Evolutionary conservation across 2,329 filamentous ascomycete species (phyloP).

Genomic region (Botrytis paeoniae): DNA sequence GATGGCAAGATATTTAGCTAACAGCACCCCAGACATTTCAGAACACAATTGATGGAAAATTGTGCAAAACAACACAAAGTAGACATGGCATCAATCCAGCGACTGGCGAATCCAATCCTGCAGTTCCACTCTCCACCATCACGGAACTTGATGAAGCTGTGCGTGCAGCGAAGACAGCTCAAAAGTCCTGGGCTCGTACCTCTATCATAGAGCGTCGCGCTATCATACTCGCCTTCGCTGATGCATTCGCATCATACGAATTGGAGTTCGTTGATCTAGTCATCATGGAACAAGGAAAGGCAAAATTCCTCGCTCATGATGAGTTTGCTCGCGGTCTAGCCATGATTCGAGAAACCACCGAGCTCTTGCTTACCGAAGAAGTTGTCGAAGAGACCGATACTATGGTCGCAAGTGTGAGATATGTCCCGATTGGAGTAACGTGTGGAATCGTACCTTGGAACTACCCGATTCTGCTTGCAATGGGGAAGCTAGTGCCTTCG

Average conservation of each 20-base stretch:
- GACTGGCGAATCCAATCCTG: conserved; percentile 20
- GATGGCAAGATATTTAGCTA: background rate
- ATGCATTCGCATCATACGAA: conserved; percentile 41
- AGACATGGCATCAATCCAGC: conserved; percentile 22
- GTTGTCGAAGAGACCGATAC: conserved; percentile 14
- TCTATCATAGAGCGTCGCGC: conserved; percentile 44
- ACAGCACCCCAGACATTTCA: conserved; percentile 2
- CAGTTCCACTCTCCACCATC: conserved; percentile 42
- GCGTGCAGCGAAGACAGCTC: conserved; percentile 44
- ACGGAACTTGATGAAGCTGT: conserved; percentile 48
- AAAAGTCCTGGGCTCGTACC: conserved; percentile 46
- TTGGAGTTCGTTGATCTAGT: conserved; percentile 37
- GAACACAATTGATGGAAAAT: conserved; percentile 16
- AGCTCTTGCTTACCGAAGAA: conserved; percentile 19
- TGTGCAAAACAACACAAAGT: conserved; percentile 1
- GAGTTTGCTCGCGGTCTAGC: conserved; percentile 22
- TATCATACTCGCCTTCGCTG: conserved; percentile 33
- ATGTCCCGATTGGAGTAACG: conserved; percentile 48
- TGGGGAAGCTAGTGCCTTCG: conserved; percentile 49
- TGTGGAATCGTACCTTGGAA: conserved; percentile 61
- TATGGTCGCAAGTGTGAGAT: conserved; percentile 42
- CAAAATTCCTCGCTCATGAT: conserved; percentile 33
- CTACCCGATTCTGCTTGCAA: conserved; percentile 47
- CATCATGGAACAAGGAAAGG: conserved; percentile 50
- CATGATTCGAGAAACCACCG: conserved; percentile 13